Evolutionary conservation across 148 eudicot species (phyloP).

Genomic region (Nepenthes mirabilis): DNA sequence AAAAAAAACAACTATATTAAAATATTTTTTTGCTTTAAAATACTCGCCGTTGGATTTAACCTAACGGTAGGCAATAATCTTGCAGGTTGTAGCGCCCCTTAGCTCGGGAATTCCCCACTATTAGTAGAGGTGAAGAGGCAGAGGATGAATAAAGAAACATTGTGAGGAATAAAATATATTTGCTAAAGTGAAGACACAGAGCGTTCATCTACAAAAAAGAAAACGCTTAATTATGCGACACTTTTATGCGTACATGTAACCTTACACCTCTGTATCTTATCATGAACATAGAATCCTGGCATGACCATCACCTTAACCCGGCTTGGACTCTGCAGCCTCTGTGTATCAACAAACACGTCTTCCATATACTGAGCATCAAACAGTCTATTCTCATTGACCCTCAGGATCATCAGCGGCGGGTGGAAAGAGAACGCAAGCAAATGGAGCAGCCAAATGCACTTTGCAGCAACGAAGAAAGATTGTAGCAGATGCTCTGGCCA

Average conservation of each 20-base stretch:
- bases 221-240: neutral
- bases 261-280: slow-evolving; percentile 72
- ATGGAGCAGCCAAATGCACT: slow-evolving; percentile 89
- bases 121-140: too few relatives aligned
- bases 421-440: slow-evolving; percentile 74
- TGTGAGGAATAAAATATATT: too few relatives aligned
- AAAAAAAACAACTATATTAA: too few relatives aligned
- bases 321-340: slow-evolving; percentile 35
- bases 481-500: slow-evolving; percentile 88
- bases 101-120: too few relatives aligned
- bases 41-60: too few relatives aligned
- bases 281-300: slow-evolving; percentile 93
- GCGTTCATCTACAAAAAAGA: too few relatives aligned
- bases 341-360: slow-evolving; percentile 50
- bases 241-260: slow-evolving; percentile 80
- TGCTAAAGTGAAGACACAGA: too few relatives aligned
- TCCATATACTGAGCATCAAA: slow-evolving; percentile 77
- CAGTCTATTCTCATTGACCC: slow-evolving; percentile 63
- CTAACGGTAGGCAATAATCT: too few relatives aligned
- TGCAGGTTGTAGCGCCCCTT: too few relatives aligned
- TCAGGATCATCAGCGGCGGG: slow-evolving; percentile 49
- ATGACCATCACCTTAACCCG: slow-evolving; percentile 80
- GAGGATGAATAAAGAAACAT: too few relatives aligned
- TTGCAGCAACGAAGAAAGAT: slow-evolving; percentile 65
- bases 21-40: too few relatives aligned